These are phyloP conservation scores for Euclidium syriacum DNA, from an alignment of 345 rosid genomes.

Conservation along the genomic window DNA sequence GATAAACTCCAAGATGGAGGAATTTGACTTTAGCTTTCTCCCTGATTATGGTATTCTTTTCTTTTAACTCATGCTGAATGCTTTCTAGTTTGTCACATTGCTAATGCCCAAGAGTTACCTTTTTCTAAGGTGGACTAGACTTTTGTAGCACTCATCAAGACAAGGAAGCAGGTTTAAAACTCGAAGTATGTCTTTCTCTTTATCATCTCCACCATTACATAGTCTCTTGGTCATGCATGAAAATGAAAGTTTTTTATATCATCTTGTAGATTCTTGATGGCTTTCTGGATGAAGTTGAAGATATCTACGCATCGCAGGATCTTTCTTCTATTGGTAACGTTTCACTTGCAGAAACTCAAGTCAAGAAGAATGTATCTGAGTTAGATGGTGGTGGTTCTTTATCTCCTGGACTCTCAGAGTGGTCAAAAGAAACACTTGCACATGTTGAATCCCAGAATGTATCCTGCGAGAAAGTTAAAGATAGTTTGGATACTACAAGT, in stretches of 20 bases:
- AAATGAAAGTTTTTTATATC: constrained; percentile 19
- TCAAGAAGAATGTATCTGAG: constrained; percentile 43
- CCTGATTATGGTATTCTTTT: constrained; percentile 39
- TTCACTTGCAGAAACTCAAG: constrained; percentile 53
- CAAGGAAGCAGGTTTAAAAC: constrained; percentile 48
- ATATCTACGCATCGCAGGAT: constrained; percentile 50
- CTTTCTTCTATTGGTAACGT: constrained; percentile 44
- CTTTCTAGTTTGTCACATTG: background rate
- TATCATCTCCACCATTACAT: background rate
- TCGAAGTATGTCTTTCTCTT: constrained; percentile 55
- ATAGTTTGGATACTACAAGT: background rate
- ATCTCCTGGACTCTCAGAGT: constrained; percentile 65
- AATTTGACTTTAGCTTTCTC: constrained; percentile 41
- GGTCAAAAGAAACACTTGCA: constrained; percentile 37
- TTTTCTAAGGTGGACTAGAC: constrained; percentile 49
- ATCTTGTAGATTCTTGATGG: constrained; percentile 69
- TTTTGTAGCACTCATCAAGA: constrained; percentile 34
- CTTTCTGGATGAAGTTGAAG: constrained; percentile 65
- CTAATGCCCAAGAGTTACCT: background rate
- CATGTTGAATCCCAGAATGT: constrained; percentile 38
- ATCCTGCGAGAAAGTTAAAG: constrained; percentile 24
- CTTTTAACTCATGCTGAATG: constrained; percentile 5
- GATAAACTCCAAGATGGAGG: constrained; percentile 42
- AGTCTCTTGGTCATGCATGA: constrained; percentile 2
- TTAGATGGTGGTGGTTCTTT: constrained; percentile 39